Percentiles rank a stretch among this genome's conserved stretches.
phyloP scores from a whole-genome alignment of 2,329 filamentous ascomycete genomes.

The Didymella glomerata region DNA sequence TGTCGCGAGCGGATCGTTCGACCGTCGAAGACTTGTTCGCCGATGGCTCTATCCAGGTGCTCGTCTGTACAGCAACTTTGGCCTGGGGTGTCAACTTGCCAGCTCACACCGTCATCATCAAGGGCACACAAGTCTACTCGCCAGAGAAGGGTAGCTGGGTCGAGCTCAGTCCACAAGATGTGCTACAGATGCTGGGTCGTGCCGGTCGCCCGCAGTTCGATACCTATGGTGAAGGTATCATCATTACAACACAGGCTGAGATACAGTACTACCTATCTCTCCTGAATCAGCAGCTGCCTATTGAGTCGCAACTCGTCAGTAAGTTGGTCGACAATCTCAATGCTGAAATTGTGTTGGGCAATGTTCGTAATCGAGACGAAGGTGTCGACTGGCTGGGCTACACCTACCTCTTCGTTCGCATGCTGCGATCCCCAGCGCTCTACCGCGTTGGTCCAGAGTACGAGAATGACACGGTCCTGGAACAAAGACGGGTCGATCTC shows the following conservation, averaged over 20 bases:
- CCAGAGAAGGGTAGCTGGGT: slow-evolving; percentile 99
- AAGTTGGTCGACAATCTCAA: slow-evolving; percentile 95
- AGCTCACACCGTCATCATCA: slow-evolving; percentile 98
- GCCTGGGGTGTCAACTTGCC: slow-evolving; percentile 99
- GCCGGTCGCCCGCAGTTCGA: slow-evolving; percentile 96
- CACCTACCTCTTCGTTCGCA: slow-evolving; percentile 96
- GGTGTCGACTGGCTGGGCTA: slow-evolving; percentile 99
- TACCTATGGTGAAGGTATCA: slow-evolving; percentile 97
- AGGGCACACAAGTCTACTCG: slow-evolving; percentile 97
- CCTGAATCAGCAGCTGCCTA: slow-evolving; percentile 95
- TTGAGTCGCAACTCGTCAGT: slow-evolving; percentile 94
- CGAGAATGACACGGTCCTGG: slow-evolving; percentile 86
- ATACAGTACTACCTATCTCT: slow-evolving; percentile 97
- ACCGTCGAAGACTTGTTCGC: slow-evolving; percentile 95
- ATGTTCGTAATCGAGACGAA: slow-evolving; percentile 88
- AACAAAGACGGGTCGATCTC: slow-evolving; percentile 97
- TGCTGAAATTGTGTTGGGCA: slow-evolving; percentile 93
- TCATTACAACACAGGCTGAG: slow-evolving; percentile 94
- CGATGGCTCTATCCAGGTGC: slow-evolving; percentile 88
- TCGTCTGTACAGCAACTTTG: slow-evolving; percentile 96
- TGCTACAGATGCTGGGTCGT: slow-evolving; percentile 97
- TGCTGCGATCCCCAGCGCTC: slow-evolving; percentile 92
- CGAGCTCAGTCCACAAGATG: slow-evolving; percentile 95
- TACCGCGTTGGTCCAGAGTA: slow-evolving; percentile 98
- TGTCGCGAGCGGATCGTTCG: slow-evolving; percentile 93